Percentiles rank a stretch among this genome's conserved stretches.
phyloP scores from a whole-genome alignment of 495 filamentous ascomycete genomes.

The Neurospora cerealis region DNA sequence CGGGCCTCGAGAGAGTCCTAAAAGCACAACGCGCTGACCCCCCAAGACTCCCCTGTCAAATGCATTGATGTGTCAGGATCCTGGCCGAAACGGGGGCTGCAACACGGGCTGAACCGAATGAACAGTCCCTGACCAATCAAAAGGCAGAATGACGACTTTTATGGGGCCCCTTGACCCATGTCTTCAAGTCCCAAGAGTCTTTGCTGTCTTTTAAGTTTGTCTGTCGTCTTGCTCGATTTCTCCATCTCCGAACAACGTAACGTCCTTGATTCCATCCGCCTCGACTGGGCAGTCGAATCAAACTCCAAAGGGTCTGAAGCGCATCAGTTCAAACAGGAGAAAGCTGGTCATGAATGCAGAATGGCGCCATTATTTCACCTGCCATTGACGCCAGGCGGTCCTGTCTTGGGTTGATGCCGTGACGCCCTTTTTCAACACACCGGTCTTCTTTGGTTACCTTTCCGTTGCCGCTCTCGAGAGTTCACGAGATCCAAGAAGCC shows the following conservation, averaged over 20 bases:
- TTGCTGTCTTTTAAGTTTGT: background rate
- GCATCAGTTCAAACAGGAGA: background rate
- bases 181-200: background rate
- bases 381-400: background rate
- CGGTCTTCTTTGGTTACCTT: background rate
- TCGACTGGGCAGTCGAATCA: background rate
- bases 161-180: constrained; percentile 1
- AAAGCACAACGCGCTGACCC: background rate
- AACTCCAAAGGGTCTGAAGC: background rate
- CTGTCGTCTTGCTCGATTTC: background rate
- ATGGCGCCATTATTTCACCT: background rate
- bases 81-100: constrained; percentile 22
- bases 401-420: background rate
- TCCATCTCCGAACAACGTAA: background rate
- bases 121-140: background rate
- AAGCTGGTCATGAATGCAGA: background rate
- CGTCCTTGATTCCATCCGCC: background rate
- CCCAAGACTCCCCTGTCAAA: background rate
- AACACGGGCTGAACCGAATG: constrained; percentile 14
- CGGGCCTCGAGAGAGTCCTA: background rate
- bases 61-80: constrained; percentile 15
- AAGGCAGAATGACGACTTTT: background rate
- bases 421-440: background rate
- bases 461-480: background rate
- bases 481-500: background rate